A percentile compares a stretch with the other conserved stretches of the same genome.
Evolutionary conservation across 768 basidiomycete genomes (phyloP).

Genomic region (Leccinum uliginosum): DNA sequence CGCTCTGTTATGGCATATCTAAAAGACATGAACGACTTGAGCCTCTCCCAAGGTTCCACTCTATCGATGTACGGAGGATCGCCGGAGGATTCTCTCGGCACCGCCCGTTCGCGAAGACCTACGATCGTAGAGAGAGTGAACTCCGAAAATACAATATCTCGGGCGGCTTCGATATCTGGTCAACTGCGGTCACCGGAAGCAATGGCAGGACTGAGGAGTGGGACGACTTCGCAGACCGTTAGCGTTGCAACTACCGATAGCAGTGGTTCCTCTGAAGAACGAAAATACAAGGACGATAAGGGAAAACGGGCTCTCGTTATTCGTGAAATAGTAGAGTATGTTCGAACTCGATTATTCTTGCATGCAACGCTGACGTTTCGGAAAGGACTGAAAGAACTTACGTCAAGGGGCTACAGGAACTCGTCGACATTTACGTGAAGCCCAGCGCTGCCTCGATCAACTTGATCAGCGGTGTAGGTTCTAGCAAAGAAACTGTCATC

Average conservation of each 20-base stretch:
- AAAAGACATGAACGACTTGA: slow-evolving; percentile 91
- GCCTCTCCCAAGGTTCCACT: slow-evolving; percentile 53
- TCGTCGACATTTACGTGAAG: slow-evolving; percentile 92
- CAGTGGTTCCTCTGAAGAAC: slow-evolving; percentile 68
- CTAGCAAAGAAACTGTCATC: slow-evolving; percentile 78
- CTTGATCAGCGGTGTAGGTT: slow-evolving; percentile 63
- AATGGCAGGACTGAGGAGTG: slow-evolving; percentile 57
- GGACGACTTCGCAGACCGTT: slow-evolving; percentile 56
- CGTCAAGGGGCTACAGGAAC: slow-evolving; percentile 88
- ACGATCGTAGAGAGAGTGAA: slow-evolving; percentile 51
- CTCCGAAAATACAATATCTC: slow-evolving; percentile 49
- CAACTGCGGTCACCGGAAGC: slow-evolving; percentile 66
- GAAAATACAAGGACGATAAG: slow-evolving; percentile 91
- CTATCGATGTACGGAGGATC: slow-evolving; percentile 56
- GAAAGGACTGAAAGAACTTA: slow-evolving; percentile 90
- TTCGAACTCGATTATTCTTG: slow-evolving; percentile 12
- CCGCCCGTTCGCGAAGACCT: slow-evolving; percentile 56
- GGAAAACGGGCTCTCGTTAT: slow-evolving; percentile 78
- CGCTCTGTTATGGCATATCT: slow-evolving; percentile 95
- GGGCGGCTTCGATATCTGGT: slow-evolving; percentile 45
- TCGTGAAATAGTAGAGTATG: slow-evolving; percentile 88
- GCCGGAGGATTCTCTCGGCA: slow-evolving; percentile 38
- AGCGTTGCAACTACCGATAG: slow-evolving; percentile 76
- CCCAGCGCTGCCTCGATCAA: slow-evolving; percentile 72
- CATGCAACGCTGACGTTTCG: slow-evolving; percentile 7